Conservation (phyloP, 805 yeast species). For the Sugiyamaella chiloensis region DNA sequence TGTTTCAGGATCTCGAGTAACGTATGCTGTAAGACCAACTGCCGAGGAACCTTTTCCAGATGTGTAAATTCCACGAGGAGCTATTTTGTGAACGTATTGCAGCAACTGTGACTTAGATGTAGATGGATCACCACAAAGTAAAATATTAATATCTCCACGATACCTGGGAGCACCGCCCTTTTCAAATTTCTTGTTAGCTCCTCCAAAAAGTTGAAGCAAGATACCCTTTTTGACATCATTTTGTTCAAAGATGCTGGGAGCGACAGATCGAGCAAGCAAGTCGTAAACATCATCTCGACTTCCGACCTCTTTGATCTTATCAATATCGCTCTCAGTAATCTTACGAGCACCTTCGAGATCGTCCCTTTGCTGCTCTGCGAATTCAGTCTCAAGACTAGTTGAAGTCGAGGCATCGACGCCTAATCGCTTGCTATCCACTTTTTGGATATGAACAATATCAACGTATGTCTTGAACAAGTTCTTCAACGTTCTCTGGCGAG, state of each 20-base stretch:
- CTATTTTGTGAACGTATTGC: conserved; percentile 93
- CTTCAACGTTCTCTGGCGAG: conserved; percentile 79
- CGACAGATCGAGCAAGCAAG: conserved; percentile 80
- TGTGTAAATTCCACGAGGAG: conserved; percentile 97
- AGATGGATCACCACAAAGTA: conserved; percentile 97
- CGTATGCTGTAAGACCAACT: conserved; percentile 96
- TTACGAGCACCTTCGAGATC: conserved; percentile 76
- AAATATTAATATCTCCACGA: conserved; percentile 90
- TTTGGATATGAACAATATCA: conserved; percentile 90
- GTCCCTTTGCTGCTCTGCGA: conserved; percentile 47
- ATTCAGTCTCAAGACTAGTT: conserved; percentile 26
- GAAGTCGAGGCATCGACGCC: conserved; percentile 73
- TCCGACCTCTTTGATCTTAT: conserved; percentile 57
- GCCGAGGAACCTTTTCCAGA: conserved; percentile 99
- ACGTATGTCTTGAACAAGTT: conserved; percentile 86
- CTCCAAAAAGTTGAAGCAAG: conserved; percentile 88
- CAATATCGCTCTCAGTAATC: conserved; percentile 66
- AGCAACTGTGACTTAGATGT: conserved; percentile 93
- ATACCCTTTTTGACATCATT: conserved; percentile 97
- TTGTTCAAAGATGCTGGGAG: conserved; percentile 95
- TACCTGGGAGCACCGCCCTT: conserved; percentile 83
- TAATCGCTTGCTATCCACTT: conserved; percentile 75
- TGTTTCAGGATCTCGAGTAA: conserved; percentile 91
- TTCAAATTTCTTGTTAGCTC: conserved; percentile 80
- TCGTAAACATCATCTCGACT: conserved; percentile 79